Percentiles rank a stretch among this genome's conserved stretches.
phyloP scores from a whole-genome alignment of 1,139 yeast genomes.

The Tardiomyces depauwii region DNA sequence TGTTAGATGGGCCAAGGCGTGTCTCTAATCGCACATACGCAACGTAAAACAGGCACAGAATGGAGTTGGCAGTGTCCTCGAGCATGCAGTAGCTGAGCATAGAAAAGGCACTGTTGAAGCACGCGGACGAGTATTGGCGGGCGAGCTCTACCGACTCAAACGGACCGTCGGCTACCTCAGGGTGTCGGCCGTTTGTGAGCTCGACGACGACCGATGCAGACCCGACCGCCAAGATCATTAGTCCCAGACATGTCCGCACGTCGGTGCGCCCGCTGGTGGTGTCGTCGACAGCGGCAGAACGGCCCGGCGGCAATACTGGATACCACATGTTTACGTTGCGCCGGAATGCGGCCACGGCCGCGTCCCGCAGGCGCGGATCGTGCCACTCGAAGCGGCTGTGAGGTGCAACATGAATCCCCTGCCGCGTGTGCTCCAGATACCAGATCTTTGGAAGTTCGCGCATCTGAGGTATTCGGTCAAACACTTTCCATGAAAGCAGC shows the following conservation, averaged over 20 bases:
- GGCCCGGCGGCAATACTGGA: constrained; percentile 6
- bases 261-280: not conserved
- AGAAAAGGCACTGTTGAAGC: constrained; percentile 5
- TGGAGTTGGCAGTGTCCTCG: constrained; percentile 5
- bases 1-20: not conserved
- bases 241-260: constrained; percentile 3
- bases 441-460: constrained; percentile 4
- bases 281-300: constrained; percentile 1
- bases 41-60: constrained; percentile 7
- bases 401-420: not conserved
- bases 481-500: constrained; percentile 3
- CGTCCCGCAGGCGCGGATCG: constrained; percentile 1
- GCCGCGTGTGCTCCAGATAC: constrained; percentile 7
- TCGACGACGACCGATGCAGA: constrained; percentile 4
- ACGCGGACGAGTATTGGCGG: not conserved
- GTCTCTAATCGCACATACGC: too few species aligned
- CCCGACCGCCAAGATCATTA: constrained; percentile 7
- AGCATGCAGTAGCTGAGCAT: constrained; percentile 5
- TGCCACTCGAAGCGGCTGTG: not conserved
- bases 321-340: constrained; percentile 10
- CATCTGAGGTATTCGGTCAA: constrained; percentile 5
- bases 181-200: not conserved
- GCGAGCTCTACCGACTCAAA: not conserved
- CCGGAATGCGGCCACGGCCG: constrained; percentile 6
- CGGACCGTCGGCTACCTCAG: not conserved